phyloP scores from a whole-genome alignment of 768 basidiomycete species.

The Galerina marginata region DNA sequence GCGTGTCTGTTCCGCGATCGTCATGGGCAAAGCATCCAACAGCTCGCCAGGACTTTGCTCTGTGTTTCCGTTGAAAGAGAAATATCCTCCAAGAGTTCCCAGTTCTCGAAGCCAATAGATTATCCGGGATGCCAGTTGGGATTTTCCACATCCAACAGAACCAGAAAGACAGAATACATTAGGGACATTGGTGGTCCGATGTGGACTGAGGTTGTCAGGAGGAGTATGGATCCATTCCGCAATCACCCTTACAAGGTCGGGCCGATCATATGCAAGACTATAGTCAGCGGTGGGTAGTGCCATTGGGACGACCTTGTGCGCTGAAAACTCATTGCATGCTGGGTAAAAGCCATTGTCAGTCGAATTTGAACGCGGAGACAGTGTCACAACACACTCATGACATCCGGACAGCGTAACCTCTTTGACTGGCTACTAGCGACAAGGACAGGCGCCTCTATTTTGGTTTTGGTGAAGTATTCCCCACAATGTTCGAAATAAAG shows the following conservation, averaged over 20 bases:
- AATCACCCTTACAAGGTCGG: slow-evolving; percentile 19
- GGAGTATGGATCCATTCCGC: slow-evolving; percentile 26
- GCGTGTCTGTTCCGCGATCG: slow-evolving; percentile 23
- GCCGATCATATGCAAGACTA: slow-evolving; percentile 9
- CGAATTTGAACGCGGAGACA: too few species aligned
- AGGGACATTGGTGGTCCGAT: background rate
- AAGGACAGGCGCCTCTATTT: too few species aligned
- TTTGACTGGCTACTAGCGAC: too few species aligned
- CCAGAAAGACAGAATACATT: slow-evolving; percentile 25
- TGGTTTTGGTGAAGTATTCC: too few species aligned
- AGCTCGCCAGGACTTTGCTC: slow-evolving; percentile 3
- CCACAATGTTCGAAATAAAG: too few species aligned
- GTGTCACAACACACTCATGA: too few species aligned
- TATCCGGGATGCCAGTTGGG: slow-evolving; percentile 20
- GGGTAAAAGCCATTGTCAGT: background rate
- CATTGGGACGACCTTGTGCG: slow-evolving; percentile 22
- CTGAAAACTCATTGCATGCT: slow-evolving; percentile 15
- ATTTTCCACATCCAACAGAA: slow-evolving; percentile 16
- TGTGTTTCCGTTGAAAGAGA: slow-evolving; percentile 19
- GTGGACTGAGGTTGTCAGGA: background rate
- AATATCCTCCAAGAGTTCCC: slow-evolving; percentile 28
- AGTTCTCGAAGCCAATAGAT: slow-evolving; percentile 23
- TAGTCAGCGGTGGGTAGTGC: slow-evolving; percentile 15
- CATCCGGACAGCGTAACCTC: too few species aligned
- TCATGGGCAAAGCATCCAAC: slow-evolving; percentile 24